A percentile compares a stretch with the other conserved stretches of the same genome.
Conservation (phyloP, 1,284 basidiomycete genomes). For the Porodaedalea pini region DNA sequence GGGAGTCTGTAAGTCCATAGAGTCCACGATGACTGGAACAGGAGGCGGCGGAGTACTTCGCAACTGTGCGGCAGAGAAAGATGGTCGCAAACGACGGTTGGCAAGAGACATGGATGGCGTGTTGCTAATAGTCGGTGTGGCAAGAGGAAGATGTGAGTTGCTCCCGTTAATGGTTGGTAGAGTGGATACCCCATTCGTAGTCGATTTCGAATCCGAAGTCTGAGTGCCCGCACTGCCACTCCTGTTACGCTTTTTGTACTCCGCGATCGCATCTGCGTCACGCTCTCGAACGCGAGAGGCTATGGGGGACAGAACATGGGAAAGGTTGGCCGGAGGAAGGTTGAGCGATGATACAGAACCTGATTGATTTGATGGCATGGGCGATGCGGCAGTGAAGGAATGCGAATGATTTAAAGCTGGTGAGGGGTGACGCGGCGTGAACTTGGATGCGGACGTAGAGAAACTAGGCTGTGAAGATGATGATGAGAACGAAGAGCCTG, state of each 20-base stretch:
- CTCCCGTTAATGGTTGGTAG: slow-evolving; percentile 44
- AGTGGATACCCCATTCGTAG: slow-evolving; percentile 17
- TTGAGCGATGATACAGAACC: slow-evolving; percentile 34
- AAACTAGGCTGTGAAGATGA: slow-evolving; percentile 46
- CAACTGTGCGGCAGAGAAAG: slow-evolving; percentile 72
- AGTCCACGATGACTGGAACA: slow-evolving; percentile 32
- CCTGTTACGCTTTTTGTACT: slow-evolving; percentile 72
- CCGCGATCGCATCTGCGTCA: slow-evolving; percentile 81
- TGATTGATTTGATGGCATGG: slow-evolving; percentile 40
- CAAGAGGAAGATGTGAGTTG: slow-evolving; percentile 44
- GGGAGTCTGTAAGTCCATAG: slow-evolving; percentile 25
- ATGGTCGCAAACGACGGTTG: slow-evolving; percentile 59
- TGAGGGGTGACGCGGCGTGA: slow-evolving; percentile 18
- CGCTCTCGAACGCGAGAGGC: slow-evolving; percentile 73
- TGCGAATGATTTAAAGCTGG: slow-evolving; percentile 32
- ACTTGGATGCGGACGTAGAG: slow-evolving; percentile 9
- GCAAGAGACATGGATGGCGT: slow-evolving; percentile 48
- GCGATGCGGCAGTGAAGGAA: slow-evolving; percentile 41
- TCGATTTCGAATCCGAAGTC: slow-evolving; percentile 53
- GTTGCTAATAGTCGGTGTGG: slow-evolving; percentile 51
- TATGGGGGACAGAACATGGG: slow-evolving; percentile 62
- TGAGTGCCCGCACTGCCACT: slow-evolving; percentile 67
- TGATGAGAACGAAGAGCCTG: slow-evolving; percentile 39
- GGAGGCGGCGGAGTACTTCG: slow-evolving; percentile 44
- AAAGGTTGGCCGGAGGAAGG: slow-evolving; percentile 33